A percentile compares a stretch with the other conserved stretches of the same genome.
Conservation (phyloP, 352 stramenopile genomes). For the Pythium scleroteichum region DNA sequence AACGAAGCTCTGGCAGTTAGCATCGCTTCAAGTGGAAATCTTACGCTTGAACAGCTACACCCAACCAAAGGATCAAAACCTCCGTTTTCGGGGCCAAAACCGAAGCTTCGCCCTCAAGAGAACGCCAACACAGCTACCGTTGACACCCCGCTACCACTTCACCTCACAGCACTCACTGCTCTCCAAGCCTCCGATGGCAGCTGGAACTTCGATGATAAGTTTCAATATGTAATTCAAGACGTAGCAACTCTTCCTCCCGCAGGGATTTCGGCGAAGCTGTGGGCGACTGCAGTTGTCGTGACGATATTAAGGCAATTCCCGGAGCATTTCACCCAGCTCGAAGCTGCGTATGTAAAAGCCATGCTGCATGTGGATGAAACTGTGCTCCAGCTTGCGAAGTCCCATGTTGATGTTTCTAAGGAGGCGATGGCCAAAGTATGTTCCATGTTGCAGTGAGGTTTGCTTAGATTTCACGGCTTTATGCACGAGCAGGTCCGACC, state of each 20-base stretch:
- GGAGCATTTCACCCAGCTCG: slow-evolving; percentile 58
- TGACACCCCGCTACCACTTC: slow-evolving; percentile 26
- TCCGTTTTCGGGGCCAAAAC: no score
- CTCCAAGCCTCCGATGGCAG: slow-evolving; percentile 65
- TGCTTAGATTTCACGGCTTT: neutral
- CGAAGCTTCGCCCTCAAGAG: no score
- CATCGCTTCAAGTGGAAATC: no score
- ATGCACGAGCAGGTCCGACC: slow-evolving; percentile 41
- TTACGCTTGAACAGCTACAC: no score
- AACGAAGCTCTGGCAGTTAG: neutral
- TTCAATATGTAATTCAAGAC: slow-evolving; percentile 54
- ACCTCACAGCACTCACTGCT: slow-evolving; percentile 43
- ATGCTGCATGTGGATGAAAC: slow-evolving; percentile 65
- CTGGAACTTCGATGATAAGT: slow-evolving; percentile 58
- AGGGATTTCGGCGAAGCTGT: slow-evolving; percentile 53
- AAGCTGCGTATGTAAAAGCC: slow-evolving; percentile 54
- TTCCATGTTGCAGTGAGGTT: slow-evolving; percentile 30
- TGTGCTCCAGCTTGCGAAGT: slow-evolving; percentile 43
- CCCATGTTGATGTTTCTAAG: slow-evolving; percentile 41
- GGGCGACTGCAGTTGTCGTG: slow-evolving; percentile 60
- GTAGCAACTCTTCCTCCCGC: slow-evolving; percentile 40
- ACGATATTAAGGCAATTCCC: slow-evolving; percentile 58
- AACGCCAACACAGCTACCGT: no score
- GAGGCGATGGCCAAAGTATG: slow-evolving; percentile 20
- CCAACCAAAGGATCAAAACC: no score